phyloP scores from a whole-genome alignment of 2,329 filamentous ascomycete species.

The Alternaria infectoria region DNA sequence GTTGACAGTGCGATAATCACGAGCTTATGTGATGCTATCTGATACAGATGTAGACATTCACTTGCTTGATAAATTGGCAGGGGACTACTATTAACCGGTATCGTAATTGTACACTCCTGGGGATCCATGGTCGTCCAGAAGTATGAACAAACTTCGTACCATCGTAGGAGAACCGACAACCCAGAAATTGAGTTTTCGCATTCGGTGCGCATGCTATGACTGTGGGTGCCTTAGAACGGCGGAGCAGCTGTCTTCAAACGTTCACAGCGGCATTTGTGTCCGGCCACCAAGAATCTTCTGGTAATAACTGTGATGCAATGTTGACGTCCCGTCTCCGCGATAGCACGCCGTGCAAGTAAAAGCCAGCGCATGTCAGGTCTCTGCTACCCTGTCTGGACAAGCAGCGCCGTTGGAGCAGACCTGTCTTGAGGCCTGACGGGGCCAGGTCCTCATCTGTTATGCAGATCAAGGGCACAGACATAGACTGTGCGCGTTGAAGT shows the following conservation, averaged over 20 bases:
- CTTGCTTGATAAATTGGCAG: neutral
- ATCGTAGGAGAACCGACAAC: neutral
- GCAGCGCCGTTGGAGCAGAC: neutral
- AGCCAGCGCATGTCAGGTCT: neutral
- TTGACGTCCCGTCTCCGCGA: neutral
- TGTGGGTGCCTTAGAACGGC: neutral
- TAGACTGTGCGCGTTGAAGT: neutral
- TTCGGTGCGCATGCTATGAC: neutral
- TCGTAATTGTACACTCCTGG: neutral
- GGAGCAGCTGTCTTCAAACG: neutral
- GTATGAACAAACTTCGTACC: neutral
- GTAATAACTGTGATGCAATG: neutral
- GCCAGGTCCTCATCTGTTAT: neutral
- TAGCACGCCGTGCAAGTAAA: neutral
- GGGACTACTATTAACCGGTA: neutral
- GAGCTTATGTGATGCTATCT: neutral
- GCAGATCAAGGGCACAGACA: neutral
- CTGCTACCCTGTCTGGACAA: neutral
- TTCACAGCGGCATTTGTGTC: neutral
- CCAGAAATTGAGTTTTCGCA: neutral
- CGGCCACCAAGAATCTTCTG: neutral
- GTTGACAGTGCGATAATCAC: neutral
- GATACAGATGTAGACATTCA: neutral
- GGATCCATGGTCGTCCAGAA: neutral
- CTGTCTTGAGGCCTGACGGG: neutral